Conservation (phyloP, 306 rosid species). For the Vicia villosa region DNA sequence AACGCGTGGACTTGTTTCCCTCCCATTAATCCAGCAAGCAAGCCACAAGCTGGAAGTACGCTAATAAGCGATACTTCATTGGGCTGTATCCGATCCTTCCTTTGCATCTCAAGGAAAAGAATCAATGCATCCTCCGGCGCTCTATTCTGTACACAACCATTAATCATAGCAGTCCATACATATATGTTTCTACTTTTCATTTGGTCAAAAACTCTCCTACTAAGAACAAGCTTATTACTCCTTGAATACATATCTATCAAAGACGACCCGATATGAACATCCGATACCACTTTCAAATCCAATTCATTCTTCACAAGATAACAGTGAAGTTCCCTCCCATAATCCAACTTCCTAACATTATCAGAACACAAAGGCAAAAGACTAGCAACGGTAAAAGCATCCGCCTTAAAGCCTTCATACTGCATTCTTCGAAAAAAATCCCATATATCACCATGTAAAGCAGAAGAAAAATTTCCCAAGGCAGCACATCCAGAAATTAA, state of each 20-base stretch:
- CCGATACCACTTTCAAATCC: constrained; percentile 47
- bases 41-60: constrained; percentile 70
- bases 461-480: constrained; percentile 15
- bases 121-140: constrained; percentile 56
- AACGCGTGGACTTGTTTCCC: constrained; percentile 78
- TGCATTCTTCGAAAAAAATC: constrained; percentile 47
- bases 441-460: constrained; percentile 46
- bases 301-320: constrained; percentile 56
- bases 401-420: constrained; percentile 55
- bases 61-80: constrained; percentile 68
- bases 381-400: constrained; percentile 69
- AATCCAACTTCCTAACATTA: constrained; percentile 41
- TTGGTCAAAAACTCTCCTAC: constrained; percentile 64
- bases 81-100: constrained; percentile 59
- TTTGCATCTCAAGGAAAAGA: constrained; percentile 67
- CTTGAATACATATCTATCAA: constrained; percentile 84
- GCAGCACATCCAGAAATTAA: constrained; percentile 55
- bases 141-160: constrained; percentile 62
- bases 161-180: constrained; percentile 79
- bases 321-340: constrained; percentile 79
- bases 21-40: constrained; percentile 53
- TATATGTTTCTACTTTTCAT: constrained; percentile 63
- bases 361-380: constrained; percentile 51
- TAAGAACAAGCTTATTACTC: constrained; percentile 44
- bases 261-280: constrained; percentile 75